Base-by-base conservation (phyloP, 768 basidiomycete genomes). In the Tylopilus subfusipes region DNA sequence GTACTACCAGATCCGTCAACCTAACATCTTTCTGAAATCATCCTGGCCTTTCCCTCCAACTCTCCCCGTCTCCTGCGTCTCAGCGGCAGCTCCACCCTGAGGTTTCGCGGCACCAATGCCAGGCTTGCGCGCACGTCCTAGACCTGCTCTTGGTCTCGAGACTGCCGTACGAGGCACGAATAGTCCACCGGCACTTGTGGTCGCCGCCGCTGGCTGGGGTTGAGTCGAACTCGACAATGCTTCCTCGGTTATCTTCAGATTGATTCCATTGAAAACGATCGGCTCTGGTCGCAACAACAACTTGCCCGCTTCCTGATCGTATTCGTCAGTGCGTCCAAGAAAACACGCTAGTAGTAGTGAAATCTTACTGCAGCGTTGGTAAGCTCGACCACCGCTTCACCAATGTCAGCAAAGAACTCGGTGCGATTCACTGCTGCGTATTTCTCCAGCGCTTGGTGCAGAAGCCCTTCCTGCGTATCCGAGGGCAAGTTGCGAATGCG, bases 401-500 rank as follows among this genome's bases (percentile, higher is more conserved):
- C 75, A 45, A 70, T 69, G 54, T 85, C 81, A 7, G 73, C 66
- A 60, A 93, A 85, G 6, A 96, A 76, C 66, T 93, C 87, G 3
- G 92, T 82, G 6, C 93, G 83, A 48, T 81, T 83, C 38, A 91
- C 80, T 3, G 74, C 68, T 1, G 82, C 82, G 38, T 88, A 67
- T 70, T 93, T 96, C 67, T 94, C 92, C 5, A 99, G 72, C 0
- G 76, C 74, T 75, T 98, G 97, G 62, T 99, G 96, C 24, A 99
- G 71, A 1, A 98, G 74, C 2, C 90, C 96, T 66, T 98, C 97
- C 65, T 97, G 91, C 5, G 91, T 85, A 11, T 75, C 82, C 3
- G 80, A 64, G 16, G 92, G 91, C 21, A 99, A 77, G 48, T 85
- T 85, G 21, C 78, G 81, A 48, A 98, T 73, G 10, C 88, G 83